Percentiles rank a stretch among this genome's conserved stretches.
Conservation (phyloP, 2,329 filamentous ascomycete species). For the Westerdykella ornata region DNA sequence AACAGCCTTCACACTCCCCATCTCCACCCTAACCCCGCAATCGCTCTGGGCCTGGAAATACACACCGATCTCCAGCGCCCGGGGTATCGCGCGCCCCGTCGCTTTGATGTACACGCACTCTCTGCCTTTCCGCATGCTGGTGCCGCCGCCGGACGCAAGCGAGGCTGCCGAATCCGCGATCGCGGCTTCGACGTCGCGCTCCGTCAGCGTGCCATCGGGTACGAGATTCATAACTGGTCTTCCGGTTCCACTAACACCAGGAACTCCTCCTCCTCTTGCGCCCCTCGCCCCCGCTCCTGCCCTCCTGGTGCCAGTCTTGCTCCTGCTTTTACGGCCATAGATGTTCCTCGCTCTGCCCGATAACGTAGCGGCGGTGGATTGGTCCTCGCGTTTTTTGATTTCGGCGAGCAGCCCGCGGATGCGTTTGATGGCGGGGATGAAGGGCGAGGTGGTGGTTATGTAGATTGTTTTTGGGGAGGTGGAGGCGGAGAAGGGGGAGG, state of each 20-base stretch:
- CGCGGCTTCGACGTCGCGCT: slow-evolving; percentile 18
- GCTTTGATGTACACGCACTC: slow-evolving; percentile 57
- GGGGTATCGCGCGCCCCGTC: slow-evolving; percentile 60
- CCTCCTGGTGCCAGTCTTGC: slow-evolving; percentile 8
- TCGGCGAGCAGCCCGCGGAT: slow-evolving; percentile 57
- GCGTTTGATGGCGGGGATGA: slow-evolving; percentile 61
- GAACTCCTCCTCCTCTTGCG: neutral
- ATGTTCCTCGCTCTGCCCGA: too few species aligned
- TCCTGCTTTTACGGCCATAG: slow-evolving; percentile 3
- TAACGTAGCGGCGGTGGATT: slow-evolving; percentile 18
- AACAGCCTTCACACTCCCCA: slow-evolving; percentile 57
- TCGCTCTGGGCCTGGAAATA: slow-evolving; percentile 59
- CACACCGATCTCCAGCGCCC: slow-evolving; percentile 55
- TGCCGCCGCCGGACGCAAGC: too few species aligned
- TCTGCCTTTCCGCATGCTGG: slow-evolving; percentile 17
- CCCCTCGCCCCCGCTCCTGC: slow-evolving; percentile 4
- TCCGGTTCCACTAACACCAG: too few species aligned
- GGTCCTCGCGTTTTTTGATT: slow-evolving; percentile 47
- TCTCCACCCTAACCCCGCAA: slow-evolving; percentile 54
- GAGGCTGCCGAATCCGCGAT: slow-evolving; percentile 14
- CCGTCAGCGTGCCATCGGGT: slow-evolving; percentile 2
- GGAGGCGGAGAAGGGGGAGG: slow-evolving; percentile 48
- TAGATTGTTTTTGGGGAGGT: slow-evolving; percentile 55
- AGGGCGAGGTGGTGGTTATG: slow-evolving; percentile 58
- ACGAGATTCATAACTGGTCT: too few species aligned